Conservation (phyloP, 139 green algal species). For the Dunaliella primolecta region DNA sequence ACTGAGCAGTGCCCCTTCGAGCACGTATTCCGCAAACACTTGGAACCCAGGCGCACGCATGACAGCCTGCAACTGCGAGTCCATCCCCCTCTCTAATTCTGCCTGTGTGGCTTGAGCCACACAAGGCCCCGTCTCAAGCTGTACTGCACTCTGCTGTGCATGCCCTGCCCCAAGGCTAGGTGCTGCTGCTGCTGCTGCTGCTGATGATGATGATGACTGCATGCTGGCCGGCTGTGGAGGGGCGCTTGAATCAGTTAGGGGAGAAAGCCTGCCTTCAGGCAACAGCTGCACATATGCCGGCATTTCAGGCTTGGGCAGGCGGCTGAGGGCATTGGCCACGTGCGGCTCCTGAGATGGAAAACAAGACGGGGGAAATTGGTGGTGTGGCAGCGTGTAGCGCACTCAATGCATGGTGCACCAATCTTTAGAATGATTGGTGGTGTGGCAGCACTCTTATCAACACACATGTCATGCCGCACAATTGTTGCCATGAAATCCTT, state of each 20-base stretch:
- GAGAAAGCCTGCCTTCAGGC: neutral
- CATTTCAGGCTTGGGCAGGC: neutral
- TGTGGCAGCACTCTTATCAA: no score
- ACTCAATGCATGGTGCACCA: no score
- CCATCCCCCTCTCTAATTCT: neutral
- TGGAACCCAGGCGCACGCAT: slow-evolving; percentile 18
- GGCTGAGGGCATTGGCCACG: slow-evolving; percentile 1
- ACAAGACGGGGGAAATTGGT: no score
- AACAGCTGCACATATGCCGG: slow-evolving; percentile 11
- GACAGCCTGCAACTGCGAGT: neutral
- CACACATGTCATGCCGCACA: no score
- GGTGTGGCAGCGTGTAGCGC: no score
- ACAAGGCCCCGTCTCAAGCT: no score
- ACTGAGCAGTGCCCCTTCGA: slow-evolving; percentile 35
- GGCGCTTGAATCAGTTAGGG: neutral
- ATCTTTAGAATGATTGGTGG: no score
- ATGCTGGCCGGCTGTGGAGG: no score
- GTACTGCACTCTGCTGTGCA: neutral
- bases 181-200: neutral
- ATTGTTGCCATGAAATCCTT: no score
- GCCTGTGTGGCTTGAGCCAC: neutral
- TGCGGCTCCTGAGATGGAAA: neutral
- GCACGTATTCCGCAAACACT: slow-evolving; percentile 37
- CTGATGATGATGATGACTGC: no score
- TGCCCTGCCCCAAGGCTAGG: neutral